phyloP scores from a whole-genome alignment of 2,329 filamentous ascomycete species.

The Microascus cirrosus region DNA sequence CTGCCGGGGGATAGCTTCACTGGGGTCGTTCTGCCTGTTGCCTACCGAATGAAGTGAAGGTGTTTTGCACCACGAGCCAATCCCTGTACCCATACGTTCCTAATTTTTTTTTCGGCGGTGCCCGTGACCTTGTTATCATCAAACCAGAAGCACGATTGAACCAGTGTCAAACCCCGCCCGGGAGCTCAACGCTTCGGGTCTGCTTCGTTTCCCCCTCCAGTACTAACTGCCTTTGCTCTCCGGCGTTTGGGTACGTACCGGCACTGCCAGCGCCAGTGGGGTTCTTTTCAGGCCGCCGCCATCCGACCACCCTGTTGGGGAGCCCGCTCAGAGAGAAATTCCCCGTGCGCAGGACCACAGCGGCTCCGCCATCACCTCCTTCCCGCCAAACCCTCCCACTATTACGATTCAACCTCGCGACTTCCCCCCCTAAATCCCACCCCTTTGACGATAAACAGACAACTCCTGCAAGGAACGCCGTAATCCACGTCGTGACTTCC shows the following conservation, averaged over 20 bases:
- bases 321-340: background rate
- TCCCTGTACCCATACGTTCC: background rate
- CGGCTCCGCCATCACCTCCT: background rate
- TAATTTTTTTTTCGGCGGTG: background rate
- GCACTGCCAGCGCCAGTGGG: background rate
- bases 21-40: too few species aligned
- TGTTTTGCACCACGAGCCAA: background rate
- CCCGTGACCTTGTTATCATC: background rate
- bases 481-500: background rate
- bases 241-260: conserved; percentile 1
- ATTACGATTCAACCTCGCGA: background rate
- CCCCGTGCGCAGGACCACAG: background rate
- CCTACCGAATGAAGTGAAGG: too few species aligned
- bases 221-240: background rate
- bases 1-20: too few species aligned
- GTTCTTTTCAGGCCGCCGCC: background rate
- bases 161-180: background rate
- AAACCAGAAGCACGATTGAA: background rate
- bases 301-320: background rate
- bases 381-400: background rate
- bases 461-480: background rate
- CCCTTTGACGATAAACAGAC: background rate
- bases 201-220: background rate
- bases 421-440: background rate
- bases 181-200: background rate